These are phyloP conservation scores for Monoraphidium neglectum DNA, from an alignment of 139 green algal species.

Conservation along the genomic window DNA sequence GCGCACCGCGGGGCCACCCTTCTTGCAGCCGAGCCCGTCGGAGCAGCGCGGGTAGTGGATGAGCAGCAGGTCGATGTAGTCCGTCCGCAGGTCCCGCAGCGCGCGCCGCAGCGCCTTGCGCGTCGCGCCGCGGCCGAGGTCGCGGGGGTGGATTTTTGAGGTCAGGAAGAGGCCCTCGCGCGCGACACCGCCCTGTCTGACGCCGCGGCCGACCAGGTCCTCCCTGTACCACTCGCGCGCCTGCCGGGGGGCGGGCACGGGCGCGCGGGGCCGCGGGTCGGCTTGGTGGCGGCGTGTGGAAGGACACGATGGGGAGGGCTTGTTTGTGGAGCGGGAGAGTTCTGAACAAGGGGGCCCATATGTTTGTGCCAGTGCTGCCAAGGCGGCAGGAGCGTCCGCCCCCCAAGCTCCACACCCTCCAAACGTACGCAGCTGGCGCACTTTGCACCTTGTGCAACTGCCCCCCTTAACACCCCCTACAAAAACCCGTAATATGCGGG, in stretches of 20 bases:
- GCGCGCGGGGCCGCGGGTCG: background rate
- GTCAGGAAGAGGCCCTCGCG: constrained; percentile 78
- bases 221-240: constrained; percentile 83
- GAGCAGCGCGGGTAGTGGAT: constrained; percentile 84
- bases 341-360: no score
- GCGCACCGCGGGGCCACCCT: background rate
- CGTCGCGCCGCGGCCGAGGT: constrained; percentile 64
- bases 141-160: constrained; percentile 80
- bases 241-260: constrained; percentile 21
- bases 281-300: background rate
- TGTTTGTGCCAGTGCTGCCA: no score
- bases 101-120: constrained; percentile 34
- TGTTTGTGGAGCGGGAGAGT: no score
- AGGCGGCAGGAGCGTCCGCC: no score
- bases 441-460: no score
- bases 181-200: constrained; percentile 19
- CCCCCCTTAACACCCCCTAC: no score
- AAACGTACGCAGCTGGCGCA: no score
- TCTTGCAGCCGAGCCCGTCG: no score
- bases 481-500: no score
- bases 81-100: constrained; percentile 55
- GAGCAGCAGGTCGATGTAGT: constrained; percentile 82
- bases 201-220: constrained; percentile 67
- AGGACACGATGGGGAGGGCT: no score
- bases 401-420: no score